Percentiles rank a stretch among this genome's conserved stretches.
Conservation (phyloP, 805 yeast genomes). For the Teunomyces funiuensis region DNA sequence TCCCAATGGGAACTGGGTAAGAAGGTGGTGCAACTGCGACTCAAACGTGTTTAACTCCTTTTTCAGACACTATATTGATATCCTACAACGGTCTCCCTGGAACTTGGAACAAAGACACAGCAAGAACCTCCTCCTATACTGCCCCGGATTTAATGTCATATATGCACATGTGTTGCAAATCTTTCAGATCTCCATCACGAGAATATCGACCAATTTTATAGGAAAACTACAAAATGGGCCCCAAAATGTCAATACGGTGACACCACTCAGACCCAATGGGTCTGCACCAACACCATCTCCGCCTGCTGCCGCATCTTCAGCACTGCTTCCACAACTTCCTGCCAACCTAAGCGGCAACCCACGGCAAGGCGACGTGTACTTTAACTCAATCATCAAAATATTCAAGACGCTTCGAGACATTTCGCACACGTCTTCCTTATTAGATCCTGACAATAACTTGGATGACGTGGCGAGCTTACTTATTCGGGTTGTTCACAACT, state of each 20-base stretch:
- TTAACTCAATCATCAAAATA: conserved; percentile 39
- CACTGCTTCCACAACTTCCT: conserved; percentile 12
- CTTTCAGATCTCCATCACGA: conserved; percentile 29
- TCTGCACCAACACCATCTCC: conserved; percentile 2
- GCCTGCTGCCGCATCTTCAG: conserved; percentile 9
- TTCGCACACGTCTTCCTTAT: conserved; percentile 17
- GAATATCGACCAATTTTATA: conserved; percentile 9
- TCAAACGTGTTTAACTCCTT: conserved; percentile 61
- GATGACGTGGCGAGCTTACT: conserved; percentile 20
- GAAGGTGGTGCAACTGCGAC: conserved; percentile 58
- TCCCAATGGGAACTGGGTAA: conserved; percentile 63
- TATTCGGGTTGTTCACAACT: conserved; percentile 29
- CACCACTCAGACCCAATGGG: not conserved
- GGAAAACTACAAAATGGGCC: conserved; percentile 9
- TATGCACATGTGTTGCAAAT: conserved; percentile 49
- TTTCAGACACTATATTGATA: conserved; percentile 53
- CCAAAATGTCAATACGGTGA: not conserved
- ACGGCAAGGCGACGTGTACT: conserved; percentile 34
- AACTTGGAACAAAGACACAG: conserved; percentile 5
- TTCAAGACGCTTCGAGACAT: conserved; percentile 41
- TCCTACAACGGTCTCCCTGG: conserved; percentile 16
- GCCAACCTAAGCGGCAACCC: conserved; percentile 9
- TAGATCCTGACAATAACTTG: conserved; percentile 16
- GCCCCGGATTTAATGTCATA: conserved; percentile 49
- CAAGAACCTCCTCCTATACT: conserved; percentile 14